Percentiles rank a stretch among this genome's conserved stretches.
These are phyloP conservation scores for Aphanomyces invadans DNA, from an alignment of 352 stramenopile genomes.

Conservation along the genomic window DNA sequence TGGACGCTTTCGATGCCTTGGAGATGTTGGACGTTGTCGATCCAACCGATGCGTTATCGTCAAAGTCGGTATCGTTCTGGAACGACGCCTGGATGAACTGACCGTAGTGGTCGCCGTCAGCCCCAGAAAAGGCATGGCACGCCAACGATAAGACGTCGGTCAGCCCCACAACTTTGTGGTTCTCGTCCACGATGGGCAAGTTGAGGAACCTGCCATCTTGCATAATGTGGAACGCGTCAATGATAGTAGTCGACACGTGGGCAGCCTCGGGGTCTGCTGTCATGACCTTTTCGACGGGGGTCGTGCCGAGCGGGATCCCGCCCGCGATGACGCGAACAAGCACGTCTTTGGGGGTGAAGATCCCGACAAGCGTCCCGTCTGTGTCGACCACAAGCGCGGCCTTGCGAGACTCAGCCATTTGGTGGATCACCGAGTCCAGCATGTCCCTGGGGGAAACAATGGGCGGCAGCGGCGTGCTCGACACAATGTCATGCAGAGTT, in stretches of 20 bases:
- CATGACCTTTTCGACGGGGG: conserved; percentile 89
- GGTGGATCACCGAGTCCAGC: conserved; percentile 59
- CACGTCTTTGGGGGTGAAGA: conserved; percentile 98
- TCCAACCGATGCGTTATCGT: conserved; percentile 36
- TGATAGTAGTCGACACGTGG: conserved; percentile 87
- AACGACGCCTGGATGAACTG: conserved; percentile 21
- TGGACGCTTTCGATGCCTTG: conserved; percentile 22
- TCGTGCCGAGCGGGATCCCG: conserved; percentile 80
- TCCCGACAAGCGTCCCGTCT: conserved; percentile 84
- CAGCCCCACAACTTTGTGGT: conserved; percentile 67
- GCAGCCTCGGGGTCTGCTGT: conserved; percentile 94
- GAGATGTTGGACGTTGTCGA: conserved; percentile 25
- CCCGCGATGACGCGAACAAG: conserved; percentile 92
- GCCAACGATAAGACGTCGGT: conserved; percentile 75
- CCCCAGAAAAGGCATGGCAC: conserved; percentile 13
- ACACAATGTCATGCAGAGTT: conserved; percentile 66
- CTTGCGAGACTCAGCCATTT: conserved; percentile 72
- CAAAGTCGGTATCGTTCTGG: conserved; percentile 48
- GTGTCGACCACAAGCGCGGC: conserved; percentile 70
- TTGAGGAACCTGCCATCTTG: conserved; percentile 97
- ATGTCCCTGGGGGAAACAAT: conserved; percentile 64
- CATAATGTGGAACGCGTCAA: conserved; percentile 98
- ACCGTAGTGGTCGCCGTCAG: conserved; percentile 13
- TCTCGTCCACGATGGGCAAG: conserved; percentile 88
- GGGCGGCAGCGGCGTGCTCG: conserved; percentile 56